Evolutionary conservation across 495 filamentous ascomycete species (phyloP).

Genomic region (Neurospora sp.): DNA sequence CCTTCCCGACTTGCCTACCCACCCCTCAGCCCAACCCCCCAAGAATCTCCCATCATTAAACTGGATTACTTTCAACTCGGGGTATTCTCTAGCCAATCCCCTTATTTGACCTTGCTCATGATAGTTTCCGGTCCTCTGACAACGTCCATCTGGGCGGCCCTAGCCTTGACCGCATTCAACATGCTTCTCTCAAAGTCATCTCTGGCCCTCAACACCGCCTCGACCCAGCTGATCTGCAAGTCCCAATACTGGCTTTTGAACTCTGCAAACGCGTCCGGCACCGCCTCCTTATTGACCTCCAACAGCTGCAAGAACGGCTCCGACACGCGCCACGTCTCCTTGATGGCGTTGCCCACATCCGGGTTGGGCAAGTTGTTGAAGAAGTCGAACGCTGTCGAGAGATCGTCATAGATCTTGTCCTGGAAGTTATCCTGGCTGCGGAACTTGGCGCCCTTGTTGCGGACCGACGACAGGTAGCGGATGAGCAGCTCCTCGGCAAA

Average conservation of each 20-base stretch:
- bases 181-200: constrained; percentile 92
- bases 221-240: constrained; percentile 91
- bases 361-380: constrained; percentile 46
- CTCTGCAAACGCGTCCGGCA: constrained; percentile 67
- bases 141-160: constrained; percentile 73
- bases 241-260: constrained; percentile 92
- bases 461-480: constrained; percentile 73
- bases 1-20: background rate
- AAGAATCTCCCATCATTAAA: background rate
- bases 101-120: constrained; percentile 77
- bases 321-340: constrained; percentile 83
- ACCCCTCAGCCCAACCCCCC: background rate
- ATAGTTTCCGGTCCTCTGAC: constrained; percentile 74
- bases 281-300: constrained; percentile 57
- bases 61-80: background rate
- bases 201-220: constrained; percentile 71
- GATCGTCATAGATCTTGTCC: constrained; percentile 83
- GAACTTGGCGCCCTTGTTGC: constrained; percentile 88
- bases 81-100: background rate
- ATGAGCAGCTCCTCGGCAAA: constrained; percentile 81
- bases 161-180: constrained; percentile 76
- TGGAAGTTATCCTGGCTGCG: constrained; percentile 70
- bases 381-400: constrained; percentile 73
- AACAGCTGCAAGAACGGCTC: constrained; percentile 70
- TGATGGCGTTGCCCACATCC: constrained; percentile 50